phyloP scores from a whole-genome alignment of 345 rosid genomes.

The Aquilaria malaccensis region DNA sequence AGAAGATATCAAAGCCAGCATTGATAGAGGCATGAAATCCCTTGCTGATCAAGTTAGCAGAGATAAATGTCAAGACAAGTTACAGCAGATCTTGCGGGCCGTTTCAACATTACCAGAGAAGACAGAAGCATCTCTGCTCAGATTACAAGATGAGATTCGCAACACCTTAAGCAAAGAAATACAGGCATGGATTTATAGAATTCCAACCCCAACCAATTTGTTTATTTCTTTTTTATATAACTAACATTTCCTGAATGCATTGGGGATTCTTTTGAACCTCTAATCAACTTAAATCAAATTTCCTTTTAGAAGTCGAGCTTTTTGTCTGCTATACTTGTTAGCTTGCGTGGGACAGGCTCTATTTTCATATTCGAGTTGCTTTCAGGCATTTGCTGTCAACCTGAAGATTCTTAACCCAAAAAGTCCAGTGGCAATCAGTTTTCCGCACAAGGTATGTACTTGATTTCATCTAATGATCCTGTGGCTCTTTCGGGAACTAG shows the following conservation, averaged over 20 bases:
- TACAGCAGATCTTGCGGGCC: conserved; percentile 35
- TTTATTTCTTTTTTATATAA: neutral
- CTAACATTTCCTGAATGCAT: too few species aligned
- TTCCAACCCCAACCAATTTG: conserved; percentile 2
- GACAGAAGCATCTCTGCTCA: conserved; percentile 42
- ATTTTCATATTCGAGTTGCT: conserved; percentile 11
- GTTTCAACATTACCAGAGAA: conserved; percentile 54
- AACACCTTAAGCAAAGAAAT: conserved; percentile 40
- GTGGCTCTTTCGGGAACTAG: neutral
- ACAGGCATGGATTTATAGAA: conserved; percentile 37
- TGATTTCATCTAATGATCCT: conserved; percentile 2
- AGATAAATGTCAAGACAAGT: conserved; percentile 37
- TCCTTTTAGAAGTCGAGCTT: neutral
- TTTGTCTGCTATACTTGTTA: neutral
- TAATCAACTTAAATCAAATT: neutral
- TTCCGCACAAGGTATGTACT: conserved; percentile 36
- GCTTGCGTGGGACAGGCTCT: neutral
- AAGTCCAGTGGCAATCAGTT: conserved; percentile 27
- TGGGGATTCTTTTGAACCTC: too few species aligned
- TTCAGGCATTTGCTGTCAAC: conserved; percentile 35
- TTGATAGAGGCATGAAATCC: conserved; percentile 54
- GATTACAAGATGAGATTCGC: conserved; percentile 44
- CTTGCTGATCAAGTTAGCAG: conserved; percentile 54
- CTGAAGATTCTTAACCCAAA: conserved; percentile 28
- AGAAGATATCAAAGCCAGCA: conserved; percentile 47